Evolutionary conservation across 768 basidiomycete genomes (phyloP).

Genomic region (Suillus hirtellus): DNA sequence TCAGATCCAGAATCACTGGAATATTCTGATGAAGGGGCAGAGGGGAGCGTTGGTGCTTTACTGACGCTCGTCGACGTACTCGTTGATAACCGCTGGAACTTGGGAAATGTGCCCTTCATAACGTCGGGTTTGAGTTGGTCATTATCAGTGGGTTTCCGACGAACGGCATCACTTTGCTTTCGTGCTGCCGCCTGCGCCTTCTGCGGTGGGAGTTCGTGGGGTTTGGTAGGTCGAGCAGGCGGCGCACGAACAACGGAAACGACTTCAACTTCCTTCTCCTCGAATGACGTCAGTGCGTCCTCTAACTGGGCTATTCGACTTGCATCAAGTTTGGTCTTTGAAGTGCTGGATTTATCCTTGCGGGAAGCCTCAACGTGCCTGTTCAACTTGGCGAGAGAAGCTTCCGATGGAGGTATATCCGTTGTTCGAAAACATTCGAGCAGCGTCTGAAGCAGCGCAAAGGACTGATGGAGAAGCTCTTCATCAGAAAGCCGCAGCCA

Average conservation of each 20-base stretch:
- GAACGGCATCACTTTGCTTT: constrained; percentile 1
- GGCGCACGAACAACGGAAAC: constrained; percentile 36
- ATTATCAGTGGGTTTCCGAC: constrained; percentile 20
- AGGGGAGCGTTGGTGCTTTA: constrained; percentile 23
- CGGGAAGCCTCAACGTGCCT: constrained; percentile 64
- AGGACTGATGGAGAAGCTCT: constrained; percentile 88
- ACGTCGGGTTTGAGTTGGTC: constrained; percentile 37
- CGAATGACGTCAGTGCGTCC: constrained; percentile 64
- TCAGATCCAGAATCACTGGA: constrained; percentile 52
- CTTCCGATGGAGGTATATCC: constrained; percentile 52
- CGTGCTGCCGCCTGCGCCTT: constrained; percentile 20
- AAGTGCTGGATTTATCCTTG: constrained; percentile 43
- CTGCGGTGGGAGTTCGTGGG: constrained; percentile 20
- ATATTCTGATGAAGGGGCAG: constrained; percentile 30
- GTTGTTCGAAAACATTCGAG: constrained; percentile 74
- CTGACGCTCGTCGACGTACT: constrained; percentile 33
- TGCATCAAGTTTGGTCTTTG: constrained; percentile 52
- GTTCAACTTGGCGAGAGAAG: constrained; percentile 63
- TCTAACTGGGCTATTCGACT: constrained; percentile 66
- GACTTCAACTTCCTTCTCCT: constrained; percentile 61
- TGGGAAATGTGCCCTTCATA: constrained; percentile 38
- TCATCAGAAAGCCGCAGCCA: constrained; percentile 95
- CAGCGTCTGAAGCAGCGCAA: constrained; percentile 76
- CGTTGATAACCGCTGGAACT: constrained; percentile 41
- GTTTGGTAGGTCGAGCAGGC: constrained; percentile 11